Conservation (phyloP, 176 grass and related monocot species). For the Triticum turgidum region DNA sequence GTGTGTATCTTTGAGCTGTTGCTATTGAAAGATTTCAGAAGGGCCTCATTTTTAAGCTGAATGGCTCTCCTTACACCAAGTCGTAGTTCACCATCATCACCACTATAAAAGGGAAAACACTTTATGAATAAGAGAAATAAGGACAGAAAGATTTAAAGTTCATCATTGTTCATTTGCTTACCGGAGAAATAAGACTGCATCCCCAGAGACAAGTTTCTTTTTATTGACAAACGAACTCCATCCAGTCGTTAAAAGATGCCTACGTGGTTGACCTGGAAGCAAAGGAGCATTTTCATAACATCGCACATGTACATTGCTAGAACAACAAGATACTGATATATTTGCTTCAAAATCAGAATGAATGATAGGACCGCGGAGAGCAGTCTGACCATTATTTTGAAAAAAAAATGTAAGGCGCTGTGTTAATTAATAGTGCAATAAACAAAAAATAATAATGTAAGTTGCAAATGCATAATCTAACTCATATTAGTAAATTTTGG, state of each 20-base stretch:
- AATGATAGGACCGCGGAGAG: neutral
- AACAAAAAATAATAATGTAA: neutral
- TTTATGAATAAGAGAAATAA: slow-evolving; percentile 14
- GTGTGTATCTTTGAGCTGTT: slow-evolving; percentile 29
- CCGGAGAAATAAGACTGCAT: slow-evolving; percentile 89
- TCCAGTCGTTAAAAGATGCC: slow-evolving; percentile 98
- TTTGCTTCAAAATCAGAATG: neutral
- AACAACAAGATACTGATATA: slow-evolving; percentile 8
- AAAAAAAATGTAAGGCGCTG: neutral
- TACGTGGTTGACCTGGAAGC: slow-evolving; percentile 90
- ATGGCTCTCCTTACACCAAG: slow-evolving; percentile 79
- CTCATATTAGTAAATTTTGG: neutral
- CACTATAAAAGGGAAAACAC: slow-evolving; percentile 41
- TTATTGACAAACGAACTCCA: slow-evolving; percentile 99
- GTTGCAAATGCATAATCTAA: neutral
- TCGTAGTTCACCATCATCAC: slow-evolving; percentile 81
- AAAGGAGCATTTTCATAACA: slow-evolving; percentile 16
- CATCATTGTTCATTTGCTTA: slow-evolving; percentile 32
- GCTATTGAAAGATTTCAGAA: slow-evolving; percentile 45
- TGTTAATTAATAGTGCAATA: neutral
- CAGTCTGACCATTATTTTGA: neutral
- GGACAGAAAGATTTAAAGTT: neutral
- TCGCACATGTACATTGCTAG: neutral
- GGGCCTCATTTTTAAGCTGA: slow-evolving; percentile 75
- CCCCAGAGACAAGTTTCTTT: slow-evolving; percentile 93